phyloP scores from a whole-genome alignment of 2,329 filamentous ascomycete genomes.

The Hypoxylon sp. region DNA sequence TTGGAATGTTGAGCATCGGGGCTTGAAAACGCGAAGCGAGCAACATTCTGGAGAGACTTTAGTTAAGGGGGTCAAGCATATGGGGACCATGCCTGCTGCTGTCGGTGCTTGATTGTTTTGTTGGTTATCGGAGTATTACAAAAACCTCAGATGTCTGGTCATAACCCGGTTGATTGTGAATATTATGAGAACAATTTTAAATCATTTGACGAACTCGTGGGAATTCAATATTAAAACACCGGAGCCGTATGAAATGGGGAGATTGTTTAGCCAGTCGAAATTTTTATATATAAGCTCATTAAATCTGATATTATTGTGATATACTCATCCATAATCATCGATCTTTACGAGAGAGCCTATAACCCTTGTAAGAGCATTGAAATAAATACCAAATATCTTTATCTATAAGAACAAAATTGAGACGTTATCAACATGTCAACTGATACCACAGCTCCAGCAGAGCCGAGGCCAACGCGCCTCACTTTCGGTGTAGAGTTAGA shows the following conservation, averaged over 20 bases:
- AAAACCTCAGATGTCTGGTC: background rate
- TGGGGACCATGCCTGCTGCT: conserved; percentile 34
- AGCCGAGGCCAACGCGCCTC: conserved; percentile 2
- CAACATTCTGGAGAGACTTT: conserved; percentile 24
- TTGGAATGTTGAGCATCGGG: conserved; percentile 57
- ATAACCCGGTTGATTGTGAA: background rate
- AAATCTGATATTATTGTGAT: background rate
- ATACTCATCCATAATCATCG: background rate
- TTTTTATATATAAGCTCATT: background rate
- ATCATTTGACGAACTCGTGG: background rate
- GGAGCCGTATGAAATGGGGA: background rate
- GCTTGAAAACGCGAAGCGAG: background rate
- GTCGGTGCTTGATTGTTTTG: conserved; percentile 29
- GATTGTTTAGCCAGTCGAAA: background rate
- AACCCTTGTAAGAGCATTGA: background rate
- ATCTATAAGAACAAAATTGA: background rate
- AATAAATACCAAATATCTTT: background rate
- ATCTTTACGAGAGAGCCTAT: background rate
- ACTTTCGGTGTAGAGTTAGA: conserved; percentile 45
- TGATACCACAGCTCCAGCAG: background rate
- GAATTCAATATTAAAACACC: background rate
- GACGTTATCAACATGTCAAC: conserved; percentile 22
- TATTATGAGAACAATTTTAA: background rate
- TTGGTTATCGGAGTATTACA: background rate
- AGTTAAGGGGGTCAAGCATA: conserved; percentile 31